Base-by-base conservation (phyloP, 768 basidiomycete species). In the Suillus luteus region DNA sequence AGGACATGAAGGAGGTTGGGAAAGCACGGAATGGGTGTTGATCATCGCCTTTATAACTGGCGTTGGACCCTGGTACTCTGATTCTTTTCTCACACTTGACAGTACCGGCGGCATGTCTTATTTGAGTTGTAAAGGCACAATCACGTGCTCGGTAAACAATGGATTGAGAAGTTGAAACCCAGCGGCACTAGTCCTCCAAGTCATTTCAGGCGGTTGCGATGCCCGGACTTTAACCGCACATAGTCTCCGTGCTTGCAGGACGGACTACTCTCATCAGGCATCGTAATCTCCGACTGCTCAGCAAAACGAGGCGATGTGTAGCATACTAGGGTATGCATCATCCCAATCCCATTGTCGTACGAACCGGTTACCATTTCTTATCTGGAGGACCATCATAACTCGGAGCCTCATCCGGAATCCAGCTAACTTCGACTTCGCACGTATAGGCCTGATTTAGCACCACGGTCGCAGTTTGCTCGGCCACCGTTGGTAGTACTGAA, bases 11-110 rank as follows among this genome's bases (percentile, higher is more conserved):
- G 67, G 75, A 59, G 33, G 72, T 76, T 76, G 76, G 75, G 74
- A 75, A 35, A 77, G 71, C 74, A 68, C 74, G 66, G 71, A 71
- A 66, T 74, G 73, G 73, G 69, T 72, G 74, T 77, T 75, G 74
- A 75, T 75, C 74, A 77, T 77, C 74, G 75, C 74, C 74, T 75
- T 75, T 75, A 75, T 75, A 77, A 75, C 69, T 75, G 58, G 71
- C 60, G 67, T 75, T 69, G 72, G 74, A 68, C 74, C 75, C 74
- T 75, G 72, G 60, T 74, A 65, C 67, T 70, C 58, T 60, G 64
- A 67, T 72, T 73, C 67, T 70, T 73, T 75, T 75, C 74, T 68
- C 74, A 75, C 74, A 75, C 68, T 68, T 73, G 74, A 64, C 72
- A 66, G 69, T 77, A 64, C 74, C 74, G 74, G 71, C 74, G 74